A percentile compares a stretch with the other conserved stretches of the same genome.
phyloP scores from a whole-genome alignment of 805 yeast genomes.

The Metschnikowia peoriensis region DNA sequence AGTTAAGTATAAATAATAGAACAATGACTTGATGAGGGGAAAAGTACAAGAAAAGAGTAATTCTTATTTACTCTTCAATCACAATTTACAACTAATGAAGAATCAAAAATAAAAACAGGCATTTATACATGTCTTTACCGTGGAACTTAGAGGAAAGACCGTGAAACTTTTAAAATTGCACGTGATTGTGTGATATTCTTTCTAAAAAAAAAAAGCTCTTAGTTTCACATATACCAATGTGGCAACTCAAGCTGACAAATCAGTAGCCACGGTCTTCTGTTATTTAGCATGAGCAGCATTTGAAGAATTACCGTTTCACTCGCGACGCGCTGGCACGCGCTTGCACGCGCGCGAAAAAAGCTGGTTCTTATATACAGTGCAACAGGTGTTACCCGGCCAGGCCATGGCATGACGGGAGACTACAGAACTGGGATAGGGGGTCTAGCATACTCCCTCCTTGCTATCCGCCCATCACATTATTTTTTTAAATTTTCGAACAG shows the following conservation, averaged over 20 bases:
- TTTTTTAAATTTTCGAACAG: neutral
- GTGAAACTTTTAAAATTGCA: too few relatives aligned
- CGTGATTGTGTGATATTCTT: too few relatives aligned
- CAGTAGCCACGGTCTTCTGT: neutral
- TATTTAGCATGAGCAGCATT: neutral
- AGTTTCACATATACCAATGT: neutral
- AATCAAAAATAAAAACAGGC: too few relatives aligned
- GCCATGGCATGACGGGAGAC: neutral
- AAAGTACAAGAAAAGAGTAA: neutral
- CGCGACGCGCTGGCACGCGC: constrained; percentile 10
- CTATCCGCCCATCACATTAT: constrained; percentile 2
- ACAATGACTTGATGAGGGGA: neutral
- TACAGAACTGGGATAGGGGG: constrained; percentile 5
- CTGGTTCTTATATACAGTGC: neutral
- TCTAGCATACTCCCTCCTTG: constrained; percentile 2
- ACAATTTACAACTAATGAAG: too few relatives aligned
- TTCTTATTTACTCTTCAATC: too few relatives aligned
- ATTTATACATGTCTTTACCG: too few relatives aligned
- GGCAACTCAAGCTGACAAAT: neutral
- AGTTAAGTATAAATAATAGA: too few relatives aligned
- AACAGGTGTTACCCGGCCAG: constrained; percentile 6
- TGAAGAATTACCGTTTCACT: neutral
- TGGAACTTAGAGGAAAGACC: too few relatives aligned
- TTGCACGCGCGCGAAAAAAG: constrained; percentile 5
- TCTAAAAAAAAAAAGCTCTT: too few relatives aligned